Conservation (phyloP, 2,329 filamentous ascomycete genomes). For the Byssothecium circinans region DNA sequence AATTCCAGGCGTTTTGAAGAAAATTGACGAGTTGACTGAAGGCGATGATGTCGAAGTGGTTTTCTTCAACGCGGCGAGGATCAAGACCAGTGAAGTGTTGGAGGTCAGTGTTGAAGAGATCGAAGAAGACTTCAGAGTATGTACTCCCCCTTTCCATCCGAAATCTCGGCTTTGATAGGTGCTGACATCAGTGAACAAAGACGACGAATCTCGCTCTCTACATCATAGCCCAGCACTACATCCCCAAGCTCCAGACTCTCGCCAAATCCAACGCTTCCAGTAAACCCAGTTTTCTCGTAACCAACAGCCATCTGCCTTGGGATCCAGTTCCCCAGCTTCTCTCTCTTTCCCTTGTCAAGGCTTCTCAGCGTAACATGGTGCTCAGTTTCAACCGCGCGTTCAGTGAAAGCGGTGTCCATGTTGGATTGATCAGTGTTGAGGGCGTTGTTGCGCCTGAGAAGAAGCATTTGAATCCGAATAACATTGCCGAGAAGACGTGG, state of each 20-base stretch:
- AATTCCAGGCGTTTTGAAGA: constrained; percentile 44
- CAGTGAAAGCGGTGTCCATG: constrained; percentile 47
- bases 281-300: constrained; percentile 54
- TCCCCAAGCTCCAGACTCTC: constrained; percentile 46
- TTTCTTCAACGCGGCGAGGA: constrained; percentile 57
- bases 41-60: constrained; percentile 50
- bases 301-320: constrained; percentile 52
- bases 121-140: constrained; percentile 54
- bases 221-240: constrained; percentile 50
- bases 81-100: constrained; percentile 48
- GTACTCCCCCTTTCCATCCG: background rate
- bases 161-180: too few relatives aligned
- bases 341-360: constrained; percentile 54
- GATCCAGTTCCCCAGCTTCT: constrained; percentile 53
- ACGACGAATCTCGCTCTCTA: constrained; percentile 54
- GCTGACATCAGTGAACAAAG: too few relatives aligned
- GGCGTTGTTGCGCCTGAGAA: constrained; percentile 48
- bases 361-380: constrained; percentile 55
- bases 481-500: constrained; percentile 52
- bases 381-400: constrained; percentile 49
- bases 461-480: constrained; percentile 47
- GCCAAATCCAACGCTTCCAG: constrained; percentile 29
- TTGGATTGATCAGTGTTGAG: constrained; percentile 52
- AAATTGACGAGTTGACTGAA: constrained; percentile 42
- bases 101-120: constrained; percentile 50